These are phyloP conservation scores for Pseudogymnoascus destructans DNA, from an alignment of 2,329 filamentous ascomycete genomes.

Conservation along the genomic window DNA sequence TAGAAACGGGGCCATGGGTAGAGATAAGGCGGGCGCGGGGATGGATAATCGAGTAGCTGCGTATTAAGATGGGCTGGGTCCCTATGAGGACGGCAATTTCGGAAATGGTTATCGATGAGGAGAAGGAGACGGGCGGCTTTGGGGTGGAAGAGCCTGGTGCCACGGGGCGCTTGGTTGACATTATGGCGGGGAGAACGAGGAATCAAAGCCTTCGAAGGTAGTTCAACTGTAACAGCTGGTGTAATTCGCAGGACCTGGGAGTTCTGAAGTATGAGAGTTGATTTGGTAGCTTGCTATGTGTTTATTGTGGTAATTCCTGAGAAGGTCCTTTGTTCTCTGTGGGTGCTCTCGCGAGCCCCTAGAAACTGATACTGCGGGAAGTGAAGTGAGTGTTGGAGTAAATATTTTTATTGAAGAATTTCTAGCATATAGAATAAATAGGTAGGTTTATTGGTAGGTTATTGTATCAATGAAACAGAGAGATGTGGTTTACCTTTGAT, in stretches of 20 bases:
- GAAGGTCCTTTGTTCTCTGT: background rate
- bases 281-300: background rate
- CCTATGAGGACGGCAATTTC: slow-evolving; percentile 54
- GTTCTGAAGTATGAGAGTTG: background rate
- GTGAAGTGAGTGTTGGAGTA: slow-evolving; percentile 31
- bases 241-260: background rate
- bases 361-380: background rate
- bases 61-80: slow-evolving; percentile 64
- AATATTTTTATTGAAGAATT: slow-evolving; percentile 19
- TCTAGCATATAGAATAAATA: background rate
- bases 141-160: slow-evolving; percentile 39
- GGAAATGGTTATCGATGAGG: slow-evolving; percentile 46
- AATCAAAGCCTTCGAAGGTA: background rate
- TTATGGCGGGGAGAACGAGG: slow-evolving; percentile 12
- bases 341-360: background rate
- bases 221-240: background rate
- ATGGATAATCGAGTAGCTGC: slow-evolving; percentile 69
- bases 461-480: background rate
- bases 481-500: slow-evolving; percentile 4
- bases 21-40: slow-evolving; percentile 72
- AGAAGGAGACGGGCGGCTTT: slow-evolving; percentile 48
- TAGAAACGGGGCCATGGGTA: slow-evolving; percentile 61
- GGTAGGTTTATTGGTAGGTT: background rate
- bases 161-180: slow-evolving; percentile 32
- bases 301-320: background rate